These are phyloP conservation scores for Lachnellula cervina DNA, from an alignment of 2,329 filamentous ascomycete genomes.

Conservation along the genomic window DNA sequence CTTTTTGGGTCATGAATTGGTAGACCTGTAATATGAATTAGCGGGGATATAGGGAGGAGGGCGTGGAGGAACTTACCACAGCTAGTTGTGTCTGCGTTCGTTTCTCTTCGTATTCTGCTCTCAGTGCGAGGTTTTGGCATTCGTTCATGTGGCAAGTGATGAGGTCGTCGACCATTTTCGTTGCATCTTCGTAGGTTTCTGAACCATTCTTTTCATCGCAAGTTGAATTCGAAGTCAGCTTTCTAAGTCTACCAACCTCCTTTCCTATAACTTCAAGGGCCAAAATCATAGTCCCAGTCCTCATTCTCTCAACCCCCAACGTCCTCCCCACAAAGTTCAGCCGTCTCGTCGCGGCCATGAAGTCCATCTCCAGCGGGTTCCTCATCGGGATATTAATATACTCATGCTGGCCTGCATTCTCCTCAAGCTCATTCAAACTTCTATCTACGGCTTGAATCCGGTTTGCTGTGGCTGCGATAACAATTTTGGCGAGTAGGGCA, in stretches of 20 bases:
- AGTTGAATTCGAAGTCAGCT: background rate
- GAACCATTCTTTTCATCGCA: background rate
- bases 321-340: slow-evolving; percentile 1
- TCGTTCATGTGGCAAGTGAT: slow-evolving; percentile 3
- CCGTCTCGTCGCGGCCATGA: slow-evolving; percentile 2
- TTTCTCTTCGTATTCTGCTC: slow-evolving; percentile 10
- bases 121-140: slow-evolving; percentile 3
- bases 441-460: background rate
- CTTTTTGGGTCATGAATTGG: slow-evolving; percentile 8
- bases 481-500: background rate
- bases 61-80: background rate
- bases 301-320: slow-evolving; percentile 1
- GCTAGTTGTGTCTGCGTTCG: slow-evolving; percentile 9
- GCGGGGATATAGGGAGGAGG: background rate
- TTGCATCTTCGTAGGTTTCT: background rate
- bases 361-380: slow-evolving; percentile 8
- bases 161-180: slow-evolving; percentile 1
- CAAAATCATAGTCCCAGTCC: background rate
- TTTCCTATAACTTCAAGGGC: background rate
- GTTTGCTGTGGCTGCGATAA: background rate
- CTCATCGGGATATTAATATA: slow-evolving; percentile 3
- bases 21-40: background rate
- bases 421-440: slow-evolving; percentile 4
- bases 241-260: background rate
- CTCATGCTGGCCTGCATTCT: slow-evolving; percentile 9